Evolutionary conservation across 352 stramenopile species (phyloP).

Genomic region (Thalassiosira allenii): DNA sequence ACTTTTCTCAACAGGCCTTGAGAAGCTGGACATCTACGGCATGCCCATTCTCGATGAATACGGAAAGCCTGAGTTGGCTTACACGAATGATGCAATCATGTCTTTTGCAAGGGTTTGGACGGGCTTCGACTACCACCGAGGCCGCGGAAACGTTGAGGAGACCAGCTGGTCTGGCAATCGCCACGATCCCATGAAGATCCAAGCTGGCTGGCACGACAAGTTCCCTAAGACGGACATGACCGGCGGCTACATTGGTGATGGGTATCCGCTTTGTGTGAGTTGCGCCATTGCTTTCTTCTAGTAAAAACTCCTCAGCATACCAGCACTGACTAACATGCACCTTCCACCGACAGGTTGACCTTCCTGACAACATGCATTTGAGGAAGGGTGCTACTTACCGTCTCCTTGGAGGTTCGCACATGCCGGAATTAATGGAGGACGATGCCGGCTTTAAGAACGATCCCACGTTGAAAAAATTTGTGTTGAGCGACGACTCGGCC

Average conservation of each 20-base stretch:
- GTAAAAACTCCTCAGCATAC: too few relatives aligned
- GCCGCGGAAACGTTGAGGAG: constrained; percentile 70
- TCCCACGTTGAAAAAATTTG: constrained; percentile 57
- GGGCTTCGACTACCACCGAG: constrained; percentile 70
- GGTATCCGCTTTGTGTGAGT: constrained; percentile 59
- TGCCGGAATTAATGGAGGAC: constrained; percentile 64
- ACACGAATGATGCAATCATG: constrained; percentile 83
- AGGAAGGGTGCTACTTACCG: constrained; percentile 63
- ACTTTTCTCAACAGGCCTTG: constrained; percentile 80
- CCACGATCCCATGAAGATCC: constrained; percentile 80
- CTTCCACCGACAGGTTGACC: constrained; percentile 19
- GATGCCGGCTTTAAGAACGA: constrained; percentile 50
- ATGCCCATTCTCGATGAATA: constrained; percentile 65
- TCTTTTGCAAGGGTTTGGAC: constrained; percentile 82
- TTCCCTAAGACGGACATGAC: constrained; percentile 80
- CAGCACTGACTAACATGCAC: neutral
- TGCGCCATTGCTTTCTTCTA: too few relatives aligned
- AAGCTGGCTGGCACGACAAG: constrained; percentile 67
- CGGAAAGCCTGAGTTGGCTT: constrained; percentile 60
- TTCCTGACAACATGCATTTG: constrained; percentile 68
- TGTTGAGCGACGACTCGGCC: constrained; percentile 35
- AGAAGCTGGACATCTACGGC: constrained; percentile 73
- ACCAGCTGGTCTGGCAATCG: constrained; percentile 62
- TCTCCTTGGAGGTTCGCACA: constrained; percentile 50
- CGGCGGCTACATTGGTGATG: constrained; percentile 71